Evolutionary conservation across 2,329 filamentous ascomycete species (phyloP).

Genomic region (Hymenoscyphus repandus): DNA sequence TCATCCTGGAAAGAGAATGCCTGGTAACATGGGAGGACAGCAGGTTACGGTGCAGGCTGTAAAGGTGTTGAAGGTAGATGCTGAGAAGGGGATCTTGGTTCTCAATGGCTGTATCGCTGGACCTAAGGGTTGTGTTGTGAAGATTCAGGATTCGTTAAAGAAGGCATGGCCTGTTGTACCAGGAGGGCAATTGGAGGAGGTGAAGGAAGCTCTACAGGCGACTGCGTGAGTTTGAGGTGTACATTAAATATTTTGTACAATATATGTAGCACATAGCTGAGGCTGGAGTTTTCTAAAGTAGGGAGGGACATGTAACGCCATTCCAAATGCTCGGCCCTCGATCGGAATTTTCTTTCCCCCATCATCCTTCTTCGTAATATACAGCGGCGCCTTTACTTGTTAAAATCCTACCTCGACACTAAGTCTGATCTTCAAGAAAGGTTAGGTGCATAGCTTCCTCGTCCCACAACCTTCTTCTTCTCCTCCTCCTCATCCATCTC

Average conservation of each 20-base stretch:
- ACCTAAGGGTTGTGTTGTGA: conserved; percentile 79
- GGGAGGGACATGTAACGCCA: conserved; percentile 18
- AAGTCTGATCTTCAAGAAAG: conserved; percentile 12
- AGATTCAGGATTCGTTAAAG: conserved; percentile 86
- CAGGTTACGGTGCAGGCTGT: conserved; percentile 88
- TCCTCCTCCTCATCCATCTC: conserved; percentile 38
- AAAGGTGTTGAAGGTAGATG: conserved; percentile 81
- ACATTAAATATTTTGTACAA: conserved; percentile 26
- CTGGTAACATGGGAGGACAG: conserved; percentile 89
- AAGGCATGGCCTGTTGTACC: conserved; percentile 65
- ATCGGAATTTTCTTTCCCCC: background rate
- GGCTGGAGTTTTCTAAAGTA: conserved; percentile 20
- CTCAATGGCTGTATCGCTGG: conserved; percentile 84
- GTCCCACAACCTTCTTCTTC: conserved; percentile 36
- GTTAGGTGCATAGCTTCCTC: conserved; percentile 31
- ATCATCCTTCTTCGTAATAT: conserved; percentile 10
- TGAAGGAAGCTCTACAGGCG: conserved; percentile 44
- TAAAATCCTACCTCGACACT: background rate
- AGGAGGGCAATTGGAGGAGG: conserved; percentile 42
- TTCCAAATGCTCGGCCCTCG: conserved; percentile 12
- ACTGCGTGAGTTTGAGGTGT: conserved; percentile 20
- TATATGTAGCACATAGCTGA: conserved; percentile 23
- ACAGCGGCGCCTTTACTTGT: background rate
- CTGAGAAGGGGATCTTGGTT: conserved; percentile 79
- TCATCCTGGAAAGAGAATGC: conserved; percentile 95